phyloP scores from a whole-genome alignment of 805 yeast species.

The Lipomyces mesembrius region DNA sequence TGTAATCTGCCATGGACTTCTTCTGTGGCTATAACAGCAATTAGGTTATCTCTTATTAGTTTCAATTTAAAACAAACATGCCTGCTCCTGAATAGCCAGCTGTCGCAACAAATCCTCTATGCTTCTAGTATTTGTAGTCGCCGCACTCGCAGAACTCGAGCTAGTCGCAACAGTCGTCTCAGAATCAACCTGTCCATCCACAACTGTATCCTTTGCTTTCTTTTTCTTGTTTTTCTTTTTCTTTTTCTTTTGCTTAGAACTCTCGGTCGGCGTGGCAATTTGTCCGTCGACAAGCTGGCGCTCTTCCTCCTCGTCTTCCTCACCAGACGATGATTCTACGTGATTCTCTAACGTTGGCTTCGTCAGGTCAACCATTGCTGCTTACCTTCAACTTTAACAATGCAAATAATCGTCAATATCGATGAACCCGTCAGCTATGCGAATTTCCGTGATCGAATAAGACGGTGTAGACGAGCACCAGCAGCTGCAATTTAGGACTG shows the following conservation, averaged over 20 bases:
- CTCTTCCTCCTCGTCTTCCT: conserved; percentile 11
- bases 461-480: no score
- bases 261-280: conserved; percentile 1
- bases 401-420: not conserved
- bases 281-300: conserved; percentile 5
- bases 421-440: not conserved
- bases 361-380: not conserved
- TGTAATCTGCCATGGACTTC: conserved; percentile 78
- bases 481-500: no score
- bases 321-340: conserved; percentile 13
- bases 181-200: not conserved
- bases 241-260: conserved; percentile 21
- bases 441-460: no score
- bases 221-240: conserved; percentile 29
- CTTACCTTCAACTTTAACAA: not conserved
- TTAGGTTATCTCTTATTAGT: not conserved
- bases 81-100: conserved; percentile 22
- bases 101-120: conserved; percentile 25
- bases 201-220: conserved; percentile 17
- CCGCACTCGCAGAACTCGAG: not conserved
- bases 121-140: conserved; percentile 4
- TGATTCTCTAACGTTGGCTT: not conserved
- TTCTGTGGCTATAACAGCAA: not conserved
- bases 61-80: not conserved
- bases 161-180: not conserved